Percentiles rank a stretch among this genome's conserved stretches.
Evolutionary conservation across 805 yeast species (phyloP).

Genomic region (Candida nanaspora): DNA sequence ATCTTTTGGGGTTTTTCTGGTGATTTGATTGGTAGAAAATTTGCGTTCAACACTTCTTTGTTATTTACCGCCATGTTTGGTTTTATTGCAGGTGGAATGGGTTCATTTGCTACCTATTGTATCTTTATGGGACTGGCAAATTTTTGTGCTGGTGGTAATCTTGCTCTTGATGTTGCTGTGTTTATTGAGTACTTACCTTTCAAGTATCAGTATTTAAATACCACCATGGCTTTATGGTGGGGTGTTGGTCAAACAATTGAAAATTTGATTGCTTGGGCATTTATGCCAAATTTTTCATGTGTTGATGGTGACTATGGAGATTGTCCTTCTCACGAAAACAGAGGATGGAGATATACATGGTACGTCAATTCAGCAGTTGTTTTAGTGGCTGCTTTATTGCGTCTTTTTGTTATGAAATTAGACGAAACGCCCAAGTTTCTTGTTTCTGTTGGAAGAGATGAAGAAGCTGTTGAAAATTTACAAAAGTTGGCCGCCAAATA

Average conservation of each 20-base stretch:
- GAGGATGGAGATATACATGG: constrained; percentile 59
- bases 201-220: constrained; percentile 42
- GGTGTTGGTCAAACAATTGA: constrained; percentile 54
- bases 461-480: constrained; percentile 35
- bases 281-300: constrained; percentile 44
- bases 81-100: constrained; percentile 48
- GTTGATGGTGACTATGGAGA: constrained; percentile 21
- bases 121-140: constrained; percentile 37
- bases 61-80: constrained; percentile 42
- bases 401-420: constrained; percentile 36
- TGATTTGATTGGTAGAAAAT: constrained; percentile 45
- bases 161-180: constrained; percentile 46
- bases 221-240: constrained; percentile 55
- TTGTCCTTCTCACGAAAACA: constrained; percentile 39
- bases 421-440: constrained; percentile 52
- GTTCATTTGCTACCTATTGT: constrained; percentile 41
- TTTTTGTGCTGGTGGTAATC: constrained; percentile 49
- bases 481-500: constrained; percentile 40
- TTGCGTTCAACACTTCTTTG: constrained; percentile 44
- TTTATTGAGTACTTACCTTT: constrained; percentile 47
- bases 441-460: constrained; percentile 44
- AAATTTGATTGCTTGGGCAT: constrained; percentile 47
- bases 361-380: constrained; percentile 49
- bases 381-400: constrained; percentile 37
- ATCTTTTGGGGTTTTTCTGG: constrained; percentile 50